These are phyloP conservation scores for Alopecurus myosuroides DNA, from an alignment of 176 grass and related monocot genomes.

Conservation along the genomic window DNA sequence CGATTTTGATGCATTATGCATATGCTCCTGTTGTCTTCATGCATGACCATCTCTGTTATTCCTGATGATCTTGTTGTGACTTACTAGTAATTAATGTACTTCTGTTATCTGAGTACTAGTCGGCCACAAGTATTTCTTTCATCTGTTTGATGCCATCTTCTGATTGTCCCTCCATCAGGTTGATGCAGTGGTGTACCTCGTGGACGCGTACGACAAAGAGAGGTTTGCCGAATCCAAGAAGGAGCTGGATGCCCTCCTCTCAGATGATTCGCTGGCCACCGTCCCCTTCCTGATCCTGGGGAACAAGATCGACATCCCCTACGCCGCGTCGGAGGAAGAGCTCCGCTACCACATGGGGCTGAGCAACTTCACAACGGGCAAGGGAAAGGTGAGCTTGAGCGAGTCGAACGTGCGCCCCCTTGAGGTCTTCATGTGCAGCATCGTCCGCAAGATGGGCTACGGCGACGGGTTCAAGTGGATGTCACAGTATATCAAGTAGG, in stretches of 20 bases:
- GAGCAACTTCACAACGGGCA: constrained; percentile 77
- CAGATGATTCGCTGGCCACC: constrained; percentile 49
- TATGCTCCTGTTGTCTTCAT: background rate
- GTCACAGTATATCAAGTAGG: constrained; percentile 81
- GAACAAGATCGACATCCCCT: constrained; percentile 86
- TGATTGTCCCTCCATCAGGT: constrained; percentile 36
- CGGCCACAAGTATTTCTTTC: background rate
- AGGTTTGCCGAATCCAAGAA: constrained; percentile 77
- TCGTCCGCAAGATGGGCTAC: constrained; percentile 89
- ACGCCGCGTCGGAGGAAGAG: constrained; percentile 62
- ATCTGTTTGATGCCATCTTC: background rate
- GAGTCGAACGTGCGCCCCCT: constrained; percentile 68
- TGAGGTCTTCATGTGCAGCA: constrained; percentile 90
- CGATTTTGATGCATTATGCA: background rate
- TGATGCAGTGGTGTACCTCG: constrained; percentile 80
- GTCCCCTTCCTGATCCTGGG: constrained; percentile 79
- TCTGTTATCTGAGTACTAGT: background rate
- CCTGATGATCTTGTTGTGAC: background rate
- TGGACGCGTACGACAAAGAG: constrained; percentile 76
- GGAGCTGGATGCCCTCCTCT: constrained; percentile 71
- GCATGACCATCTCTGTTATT: background rate
- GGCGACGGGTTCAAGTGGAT: constrained; percentile 85
- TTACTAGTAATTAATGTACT: background rate
- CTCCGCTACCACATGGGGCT: constrained; percentile 68
- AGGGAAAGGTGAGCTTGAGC: constrained; percentile 61